Base-by-base conservation (phyloP, 2,329 filamentous ascomycete genomes). In the Penicillium sclerotiorum region DNA sequence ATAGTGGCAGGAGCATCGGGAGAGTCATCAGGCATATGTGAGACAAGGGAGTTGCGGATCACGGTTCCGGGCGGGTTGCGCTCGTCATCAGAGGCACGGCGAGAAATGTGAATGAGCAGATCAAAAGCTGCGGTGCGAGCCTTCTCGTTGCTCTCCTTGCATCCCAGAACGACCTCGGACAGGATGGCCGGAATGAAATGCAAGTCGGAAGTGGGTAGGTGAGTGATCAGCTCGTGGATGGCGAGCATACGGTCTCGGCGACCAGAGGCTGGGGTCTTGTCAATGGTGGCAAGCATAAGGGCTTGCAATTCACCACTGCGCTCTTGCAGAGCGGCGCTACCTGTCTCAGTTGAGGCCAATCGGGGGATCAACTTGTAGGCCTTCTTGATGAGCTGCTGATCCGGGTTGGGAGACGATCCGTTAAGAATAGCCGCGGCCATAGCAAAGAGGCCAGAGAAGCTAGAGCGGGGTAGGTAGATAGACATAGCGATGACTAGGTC, bases 361-460 rank as follows among this genome's bases (percentile, higher is more conserved):
- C 94, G 87, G 3, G 94, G 93, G 43, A 99, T 95, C 44, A 99
- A 82, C 77, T 97, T 97, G 78, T 99, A 99, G 0, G 94, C 93
- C 75, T 99, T 99, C 83, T 99, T 99, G 71, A 97, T 93, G 28
- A 99, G 77, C 70, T 97, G 93, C 8, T 93, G 88, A 66, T 97
- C 93, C 30, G 66, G 67, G 35, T 70, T 67, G 12, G 71, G 62
- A 3, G 59, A 59, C 12, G 54, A 48, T 65, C 87, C 89, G 68
- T 87, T 85, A 59, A 97, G 86, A 49, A 96, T 87, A 21, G 90
- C 81, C 0, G 89, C 80, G 1, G 93, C 89, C 66, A 97, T 92
- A 60, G 86, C 86, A 74, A 99, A 97, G 2, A 99, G 82, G 5
- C 87, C 81, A 15, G 82, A 79, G 59, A 95, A 96, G 71, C 90